Evolutionary conservation across 768 basidiomycete species (phyloP), one percentile per base, ranked within the genome.

Genomic region (Auricularia sp.): DNA sequence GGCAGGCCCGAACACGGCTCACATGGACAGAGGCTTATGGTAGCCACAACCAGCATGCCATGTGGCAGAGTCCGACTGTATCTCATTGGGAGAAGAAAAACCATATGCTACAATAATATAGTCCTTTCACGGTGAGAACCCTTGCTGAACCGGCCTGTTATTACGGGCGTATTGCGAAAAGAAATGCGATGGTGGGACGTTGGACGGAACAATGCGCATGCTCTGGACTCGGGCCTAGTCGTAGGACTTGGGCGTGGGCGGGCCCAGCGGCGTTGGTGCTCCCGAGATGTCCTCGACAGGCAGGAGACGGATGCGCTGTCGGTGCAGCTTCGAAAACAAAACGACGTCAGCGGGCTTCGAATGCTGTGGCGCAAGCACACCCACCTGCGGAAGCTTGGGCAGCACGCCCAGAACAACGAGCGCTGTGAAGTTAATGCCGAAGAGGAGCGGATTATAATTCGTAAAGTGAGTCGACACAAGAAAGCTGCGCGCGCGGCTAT

Each of bases 401-500:
- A 98, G 84, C 33, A 90, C 90, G 66, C 95, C 78, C 42, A 83
- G 74, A 12, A 77, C 68, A 14, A 91, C 80, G 29, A 88, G 79
- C 2, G 93, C 88, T 2, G 88, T 79, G 66, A 98, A 81, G 71
- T 98, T 98, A 72, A 99, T 78, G 39, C 90, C 86, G 73, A 99
- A 99, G 62, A 96, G 70, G 83, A 90, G 93, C 8, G 91, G 93
- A 69, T 99, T 87, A 76, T 98, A 99, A 70, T 92, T 87, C 18
- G 95, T 98, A 80, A 98, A 99, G 74, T 99, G 97, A 0, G 97
- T 99, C 18, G 97, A 98, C 47, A 91, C 87, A 34, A 99, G 83
- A 78, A 99, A 99, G 36, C 96, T 98, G 68, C 43, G 43, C 60
- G 53, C 64, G 61, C 35, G 36, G 34, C 42, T 61, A 58, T 64